Conservation (phyloP, 2,329 filamentous ascomycete genomes). For the Coccinonectria pachysandricola region DNA sequence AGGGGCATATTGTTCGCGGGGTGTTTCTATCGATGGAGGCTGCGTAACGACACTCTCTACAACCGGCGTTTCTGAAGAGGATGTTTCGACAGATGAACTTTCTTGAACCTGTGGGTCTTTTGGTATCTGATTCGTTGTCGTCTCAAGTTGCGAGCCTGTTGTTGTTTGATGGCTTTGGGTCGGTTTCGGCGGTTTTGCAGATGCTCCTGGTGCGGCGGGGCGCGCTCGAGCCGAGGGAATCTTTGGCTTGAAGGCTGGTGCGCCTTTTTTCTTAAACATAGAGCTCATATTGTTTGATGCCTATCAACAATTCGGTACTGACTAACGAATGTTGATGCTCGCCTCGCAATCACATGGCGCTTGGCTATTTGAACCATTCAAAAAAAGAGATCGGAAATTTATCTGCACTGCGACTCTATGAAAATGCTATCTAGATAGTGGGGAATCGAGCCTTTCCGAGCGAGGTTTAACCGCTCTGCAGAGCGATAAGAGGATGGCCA, state of each 20-base stretch:
- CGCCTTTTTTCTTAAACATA: slow-evolving; percentile 57
- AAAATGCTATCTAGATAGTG: no score
- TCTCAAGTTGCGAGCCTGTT: no score
- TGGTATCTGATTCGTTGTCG: no score
- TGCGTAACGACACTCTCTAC: no score
- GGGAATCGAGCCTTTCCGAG: slow-evolving; percentile 9
- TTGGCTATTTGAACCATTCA: background rate
- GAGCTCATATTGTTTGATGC: slow-evolving; percentile 42
- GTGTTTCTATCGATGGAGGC: no score
- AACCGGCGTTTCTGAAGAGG: no score
- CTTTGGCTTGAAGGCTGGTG: slow-evolving; percentile 60
- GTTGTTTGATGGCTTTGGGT: slow-evolving; percentile 9
- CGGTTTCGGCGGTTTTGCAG: slow-evolving; percentile 13
- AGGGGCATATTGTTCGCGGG: no score
- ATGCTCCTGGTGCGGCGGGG: slow-evolving; percentile 29
- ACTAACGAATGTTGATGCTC: slow-evolving; percentile 6
- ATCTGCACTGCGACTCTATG: slow-evolving; percentile 8
- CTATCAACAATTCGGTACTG: slow-evolving; percentile 8
- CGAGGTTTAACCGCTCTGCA: slow-evolving; percentile 25
- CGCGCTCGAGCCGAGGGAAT: slow-evolving; percentile 46
- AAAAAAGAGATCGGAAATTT: slow-evolving; percentile 8
- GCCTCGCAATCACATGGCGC: slow-evolving; percentile 2
- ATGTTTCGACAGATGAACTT: no score
- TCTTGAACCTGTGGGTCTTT: no score
- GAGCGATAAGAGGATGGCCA: slow-evolving; percentile 23